Percentiles rank a stretch among this genome's conserved stretches.
phyloP scores from a whole-genome alignment of 179 eudicot species.

The Carnegiea gigantea region DNA sequence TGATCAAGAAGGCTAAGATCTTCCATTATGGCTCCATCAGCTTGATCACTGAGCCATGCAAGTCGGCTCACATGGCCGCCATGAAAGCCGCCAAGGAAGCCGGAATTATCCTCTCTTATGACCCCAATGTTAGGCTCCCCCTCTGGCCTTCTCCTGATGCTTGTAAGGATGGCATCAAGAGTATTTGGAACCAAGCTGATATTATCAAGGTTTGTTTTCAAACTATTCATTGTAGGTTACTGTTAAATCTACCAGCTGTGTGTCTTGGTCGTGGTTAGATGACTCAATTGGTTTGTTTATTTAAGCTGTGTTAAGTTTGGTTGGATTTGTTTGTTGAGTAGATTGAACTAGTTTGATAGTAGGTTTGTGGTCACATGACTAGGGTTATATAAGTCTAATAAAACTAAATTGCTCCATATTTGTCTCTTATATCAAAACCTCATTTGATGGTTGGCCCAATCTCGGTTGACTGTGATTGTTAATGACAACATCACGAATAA shows the following conservation, averaged over 20 bases:
- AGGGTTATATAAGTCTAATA: too few species aligned
- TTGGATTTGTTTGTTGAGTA: not conserved
- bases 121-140: slow-evolving; percentile 54
- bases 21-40: slow-evolving; percentile 67
- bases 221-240: not conserved
- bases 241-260: too few species aligned
- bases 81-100: slow-evolving; percentile 55
- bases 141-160: slow-evolving; percentile 57
- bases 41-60: slow-evolving; percentile 51
- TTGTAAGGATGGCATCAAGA: slow-evolving; percentile 46
- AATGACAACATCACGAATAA: too few species aligned
- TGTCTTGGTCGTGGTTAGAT: too few species aligned
- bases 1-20: slow-evolving; percentile 47
- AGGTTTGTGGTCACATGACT: too few species aligned
- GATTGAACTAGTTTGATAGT: too few species aligned
- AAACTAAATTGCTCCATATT: too few species aligned
- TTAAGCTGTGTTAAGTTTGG: not conserved
- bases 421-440: too few species aligned
- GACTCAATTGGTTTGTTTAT: not conserved
- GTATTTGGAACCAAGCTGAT: slow-evolving; percentile 62
- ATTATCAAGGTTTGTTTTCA: slow-evolving; percentile 42
- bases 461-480: too few species aligned
- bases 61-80: slow-evolving; percentile 53
- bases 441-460: too few species aligned
- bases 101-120: slow-evolving; percentile 51